Conservation (phyloP, 2,329 filamentous ascomycete species). For the Didymella glomerata region DNA sequence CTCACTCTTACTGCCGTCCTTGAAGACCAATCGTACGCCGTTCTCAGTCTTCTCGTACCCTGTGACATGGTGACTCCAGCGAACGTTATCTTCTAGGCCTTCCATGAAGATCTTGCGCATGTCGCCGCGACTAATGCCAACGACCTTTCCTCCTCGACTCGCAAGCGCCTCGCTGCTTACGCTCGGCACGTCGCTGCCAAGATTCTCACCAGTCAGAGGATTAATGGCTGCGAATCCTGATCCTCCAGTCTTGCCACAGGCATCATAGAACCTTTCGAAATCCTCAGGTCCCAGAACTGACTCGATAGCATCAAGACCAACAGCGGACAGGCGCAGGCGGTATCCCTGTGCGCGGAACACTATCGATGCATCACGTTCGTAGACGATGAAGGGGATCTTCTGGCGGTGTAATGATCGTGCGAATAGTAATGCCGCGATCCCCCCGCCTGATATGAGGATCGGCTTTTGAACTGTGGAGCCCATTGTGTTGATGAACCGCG, state of each 20-base stretch:
- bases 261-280: constrained; percentile 66
- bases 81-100: constrained; percentile 64
- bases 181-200: constrained; percentile 31
- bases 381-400: constrained; percentile 46
- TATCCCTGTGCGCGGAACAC: constrained; percentile 70
- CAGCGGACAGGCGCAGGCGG: constrained; percentile 64
- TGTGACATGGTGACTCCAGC: constrained; percentile 65
- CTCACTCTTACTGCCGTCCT: constrained; percentile 66
- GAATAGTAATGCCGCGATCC: constrained; percentile 44
- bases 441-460: constrained; percentile 52
- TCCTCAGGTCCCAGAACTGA: constrained; percentile 60
- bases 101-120: constrained; percentile 68
- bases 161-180: constrained; percentile 47
- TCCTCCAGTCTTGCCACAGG: constrained; percentile 68
- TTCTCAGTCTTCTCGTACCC: constrained; percentile 65
- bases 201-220: constrained; percentile 62
- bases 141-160: constrained; percentile 65
- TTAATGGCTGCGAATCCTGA: constrained; percentile 61
- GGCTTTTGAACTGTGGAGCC: constrained; percentile 42
- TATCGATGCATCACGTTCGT: constrained; percentile 56
- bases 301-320: constrained; percentile 69
- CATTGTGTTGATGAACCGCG: constrained; percentile 29
- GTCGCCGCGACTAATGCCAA: constrained; percentile 69
- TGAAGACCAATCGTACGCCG: constrained; percentile 67
- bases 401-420: constrained; percentile 41